phyloP scores from a whole-genome alignment of 345 rosid species.

The Syzygium jambos region DNA sequence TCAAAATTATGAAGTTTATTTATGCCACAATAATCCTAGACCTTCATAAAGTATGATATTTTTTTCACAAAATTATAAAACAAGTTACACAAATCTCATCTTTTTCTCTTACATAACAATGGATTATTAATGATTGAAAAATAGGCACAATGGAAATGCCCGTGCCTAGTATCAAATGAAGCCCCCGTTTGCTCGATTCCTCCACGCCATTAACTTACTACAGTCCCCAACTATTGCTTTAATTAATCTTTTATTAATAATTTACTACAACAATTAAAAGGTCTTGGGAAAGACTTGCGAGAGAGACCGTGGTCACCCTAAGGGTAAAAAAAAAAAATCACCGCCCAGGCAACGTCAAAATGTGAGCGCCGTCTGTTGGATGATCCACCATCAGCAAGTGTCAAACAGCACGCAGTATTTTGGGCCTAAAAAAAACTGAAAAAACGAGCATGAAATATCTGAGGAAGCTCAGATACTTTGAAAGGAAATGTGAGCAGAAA shows the following conservation, averaged over 20 bases:
- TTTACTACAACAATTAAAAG: not conserved
- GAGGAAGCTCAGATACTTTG: not conserved
- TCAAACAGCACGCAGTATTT: rapidly evolving
- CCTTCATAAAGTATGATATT: not conserved
- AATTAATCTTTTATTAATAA: not conserved
- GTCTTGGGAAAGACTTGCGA: too few relatives aligned
- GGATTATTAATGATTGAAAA: not conserved
- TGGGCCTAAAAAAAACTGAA: not conserved
- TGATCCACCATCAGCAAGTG: not conserved
- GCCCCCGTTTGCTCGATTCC: not conserved
- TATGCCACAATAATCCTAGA: not conserved
- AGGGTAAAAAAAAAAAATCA: too few relatives aligned
- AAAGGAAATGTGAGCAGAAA: not conserved
- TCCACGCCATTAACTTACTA: not conserved
- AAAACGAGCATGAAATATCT: not conserved
- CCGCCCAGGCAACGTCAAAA: not conserved
- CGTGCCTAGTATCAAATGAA: not conserved
- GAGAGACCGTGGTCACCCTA: too few relatives aligned
- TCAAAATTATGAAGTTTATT: too few relatives aligned
- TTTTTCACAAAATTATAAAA: not conserved
- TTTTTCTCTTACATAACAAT: not conserved
- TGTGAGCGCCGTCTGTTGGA: not conserved
- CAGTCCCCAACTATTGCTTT: too few relatives aligned
- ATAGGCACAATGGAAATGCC: not conserved
- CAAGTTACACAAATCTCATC: not conserved